Conservation (phyloP, 2,329 filamentous ascomycete genomes). For the Aureobasidium sp. region DNA sequence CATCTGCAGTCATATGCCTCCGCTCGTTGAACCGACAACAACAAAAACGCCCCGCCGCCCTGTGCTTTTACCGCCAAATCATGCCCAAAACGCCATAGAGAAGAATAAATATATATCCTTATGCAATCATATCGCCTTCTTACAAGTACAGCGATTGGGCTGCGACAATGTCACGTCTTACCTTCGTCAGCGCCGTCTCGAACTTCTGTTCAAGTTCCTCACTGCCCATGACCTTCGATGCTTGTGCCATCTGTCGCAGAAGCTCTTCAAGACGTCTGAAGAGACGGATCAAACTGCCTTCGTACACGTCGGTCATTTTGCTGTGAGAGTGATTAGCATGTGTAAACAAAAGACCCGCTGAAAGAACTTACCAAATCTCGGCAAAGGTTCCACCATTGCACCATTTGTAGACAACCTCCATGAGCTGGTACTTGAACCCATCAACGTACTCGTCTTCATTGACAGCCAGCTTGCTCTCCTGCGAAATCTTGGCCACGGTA, state of each 20-base stretch:
- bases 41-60: constrained; percentile 5
- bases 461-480: constrained; percentile 87
- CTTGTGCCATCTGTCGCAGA: constrained; percentile 88
- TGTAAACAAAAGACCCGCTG: background rate
- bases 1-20: background rate
- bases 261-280: constrained; percentile 94
- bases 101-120: background rate
- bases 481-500: constrained; percentile 83
- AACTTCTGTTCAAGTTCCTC: constrained; percentile 91
- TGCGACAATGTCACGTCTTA: constrained; percentile 87
- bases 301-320: constrained; percentile 98
- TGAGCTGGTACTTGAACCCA: constrained; percentile 86
- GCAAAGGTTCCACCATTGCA: constrained; percentile 82
- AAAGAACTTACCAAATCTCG: constrained; percentile 74
- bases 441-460: constrained; percentile 91
- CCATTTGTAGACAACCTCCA: constrained; percentile 94
- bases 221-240: constrained; percentile 95
- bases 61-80: background rate
- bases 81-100: background rate
- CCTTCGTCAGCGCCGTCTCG: constrained; percentile 73
- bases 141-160: constrained; percentile 89
- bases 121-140: background rate
- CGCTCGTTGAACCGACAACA: constrained; percentile 10
- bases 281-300: constrained; percentile 89
- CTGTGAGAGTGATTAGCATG: constrained; percentile 38